These are phyloP conservation scores for Gynostemma pentaphyllum DNA, from an alignment of 306 rosid species.

Conservation along the genomic window DNA sequence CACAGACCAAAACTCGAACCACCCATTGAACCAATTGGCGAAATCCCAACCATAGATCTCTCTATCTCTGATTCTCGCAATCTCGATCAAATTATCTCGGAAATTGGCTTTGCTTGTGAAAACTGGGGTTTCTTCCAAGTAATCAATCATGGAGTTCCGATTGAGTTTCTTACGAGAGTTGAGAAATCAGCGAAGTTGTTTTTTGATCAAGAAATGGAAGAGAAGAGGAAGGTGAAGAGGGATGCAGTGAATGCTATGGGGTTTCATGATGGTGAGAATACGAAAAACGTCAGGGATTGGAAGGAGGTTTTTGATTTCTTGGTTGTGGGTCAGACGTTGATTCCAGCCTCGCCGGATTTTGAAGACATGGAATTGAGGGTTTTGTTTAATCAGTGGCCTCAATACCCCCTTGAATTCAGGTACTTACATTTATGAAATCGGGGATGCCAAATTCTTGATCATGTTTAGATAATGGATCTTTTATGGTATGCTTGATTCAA, in stretches of 20 bases:
- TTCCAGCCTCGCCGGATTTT: constrained; percentile 37
- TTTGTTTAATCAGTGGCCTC: constrained; percentile 69
- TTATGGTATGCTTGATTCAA: background rate
- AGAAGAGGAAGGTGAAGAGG: constrained; percentile 52
- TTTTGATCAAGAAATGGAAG: constrained; percentile 24
- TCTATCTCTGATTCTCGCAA: constrained; percentile 13
- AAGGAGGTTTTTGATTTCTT: constrained; percentile 74
- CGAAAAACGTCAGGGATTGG: constrained; percentile 82
- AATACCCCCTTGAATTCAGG: constrained; percentile 46
- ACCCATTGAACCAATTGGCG: constrained; percentile 15
- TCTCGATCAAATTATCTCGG: constrained; percentile 12
- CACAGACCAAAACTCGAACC: constrained; percentile 39
- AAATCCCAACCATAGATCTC: constrained; percentile 50
- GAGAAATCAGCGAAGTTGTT: constrained; percentile 35
- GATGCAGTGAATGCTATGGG: constrained; percentile 46
- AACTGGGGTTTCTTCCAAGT: constrained; percentile 85
- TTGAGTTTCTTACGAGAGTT: constrained; percentile 19
- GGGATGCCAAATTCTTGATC: background rate
- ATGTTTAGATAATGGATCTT: background rate
- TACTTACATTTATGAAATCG: constrained; percentile 6
- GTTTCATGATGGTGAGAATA: constrained; percentile 58
- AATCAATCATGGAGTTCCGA: constrained; percentile 54
- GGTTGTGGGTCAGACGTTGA: constrained; percentile 35
- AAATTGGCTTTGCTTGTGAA: constrained; percentile 55
- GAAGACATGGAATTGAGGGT: constrained; percentile 28